phyloP scores from a whole-genome alignment of 1,139 yeast genomes.

The Debaryomyces psychrophilus region DNA sequence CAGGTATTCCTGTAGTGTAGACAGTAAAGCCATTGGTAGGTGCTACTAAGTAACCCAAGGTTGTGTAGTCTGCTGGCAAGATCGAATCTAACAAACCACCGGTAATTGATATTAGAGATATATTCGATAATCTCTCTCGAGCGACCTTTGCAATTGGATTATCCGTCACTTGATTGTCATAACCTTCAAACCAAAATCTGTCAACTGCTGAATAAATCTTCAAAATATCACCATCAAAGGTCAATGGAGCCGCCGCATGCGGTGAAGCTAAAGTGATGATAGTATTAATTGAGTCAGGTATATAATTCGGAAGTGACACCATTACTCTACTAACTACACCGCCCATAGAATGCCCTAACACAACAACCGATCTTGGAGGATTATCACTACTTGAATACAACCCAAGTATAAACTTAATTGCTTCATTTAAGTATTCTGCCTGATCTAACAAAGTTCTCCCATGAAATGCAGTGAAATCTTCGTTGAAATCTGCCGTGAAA shows the following conservation, averaged over 20 bases:
- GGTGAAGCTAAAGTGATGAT: constrained; percentile 90
- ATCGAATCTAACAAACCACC: constrained; percentile 87
- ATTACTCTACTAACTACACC: constrained; percentile 87
- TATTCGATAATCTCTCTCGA: constrained; percentile 42
- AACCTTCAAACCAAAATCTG: constrained; percentile 77
- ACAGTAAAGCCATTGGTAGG: constrained; percentile 78
- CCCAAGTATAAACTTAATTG: constrained; percentile 70
- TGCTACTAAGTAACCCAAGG: constrained; percentile 74
- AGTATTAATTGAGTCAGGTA: constrained; percentile 73
- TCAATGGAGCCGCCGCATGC: constrained; percentile 91
- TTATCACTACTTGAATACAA: constrained; percentile 49
- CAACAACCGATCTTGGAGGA: constrained; percentile 71
- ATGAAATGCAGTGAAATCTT: constrained; percentile 95
- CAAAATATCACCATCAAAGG: constrained; percentile 88
- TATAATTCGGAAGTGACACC: constrained; percentile 77
- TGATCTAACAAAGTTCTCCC: constrained; percentile 93
- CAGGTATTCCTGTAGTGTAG: constrained; percentile 83
- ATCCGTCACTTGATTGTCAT: constrained; percentile 19
- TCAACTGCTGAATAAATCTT: constrained; percentile 75
- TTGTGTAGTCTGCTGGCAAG: constrained; percentile 92
- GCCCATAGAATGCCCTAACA: constrained; percentile 96
- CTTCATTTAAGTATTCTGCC: constrained; percentile 91
- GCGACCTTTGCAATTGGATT: constrained; percentile 33
- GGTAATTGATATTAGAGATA: constrained; percentile 74
- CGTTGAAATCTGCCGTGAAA: constrained; percentile 91